Evolutionary conservation across 2,329 filamentous ascomycete genomes (phyloP).

Genomic region (Colletotrichum sp.): DNA sequence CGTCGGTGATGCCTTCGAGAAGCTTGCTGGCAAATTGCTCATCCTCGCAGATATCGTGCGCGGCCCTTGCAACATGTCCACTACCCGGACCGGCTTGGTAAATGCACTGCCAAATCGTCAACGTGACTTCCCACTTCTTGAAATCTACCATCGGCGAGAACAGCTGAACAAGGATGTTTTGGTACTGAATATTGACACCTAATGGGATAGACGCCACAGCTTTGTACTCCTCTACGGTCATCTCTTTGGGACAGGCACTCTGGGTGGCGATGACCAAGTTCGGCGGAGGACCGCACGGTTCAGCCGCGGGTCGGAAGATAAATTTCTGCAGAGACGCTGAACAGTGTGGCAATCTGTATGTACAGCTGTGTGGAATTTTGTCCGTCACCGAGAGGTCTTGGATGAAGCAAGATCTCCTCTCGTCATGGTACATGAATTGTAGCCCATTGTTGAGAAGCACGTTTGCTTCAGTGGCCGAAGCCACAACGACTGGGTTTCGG

Average conservation of each 20-base stretch:
- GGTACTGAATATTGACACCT: constrained; percentile 56
- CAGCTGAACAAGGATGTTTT: constrained; percentile 59
- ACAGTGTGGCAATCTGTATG: constrained; percentile 39
- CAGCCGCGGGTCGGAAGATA: constrained; percentile 32
- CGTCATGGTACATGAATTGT: constrained; percentile 43
- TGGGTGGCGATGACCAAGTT: constrained; percentile 61
- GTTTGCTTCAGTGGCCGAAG: constrained; percentile 29
- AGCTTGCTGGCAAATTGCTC: constrained; percentile 24
- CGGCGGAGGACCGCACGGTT: constrained; percentile 32
- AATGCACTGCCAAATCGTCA: constrained; percentile 53
- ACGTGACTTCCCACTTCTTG: constrained; percentile 49
- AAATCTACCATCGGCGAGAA: constrained; percentile 52
- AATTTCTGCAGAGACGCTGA: constrained; percentile 41
- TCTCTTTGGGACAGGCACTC: constrained; percentile 45
- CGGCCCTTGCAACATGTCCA: not conserved
- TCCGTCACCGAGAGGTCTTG: too few species aligned
- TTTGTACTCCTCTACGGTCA: constrained; percentile 60
- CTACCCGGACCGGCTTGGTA: constrained; percentile 49
- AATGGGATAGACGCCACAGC: constrained; percentile 52
- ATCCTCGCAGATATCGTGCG: not conserved
- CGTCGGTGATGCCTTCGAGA: constrained; percentile 32
- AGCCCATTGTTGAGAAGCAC: constrained; percentile 54
- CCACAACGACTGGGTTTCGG: constrained; percentile 23
- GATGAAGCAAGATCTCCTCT: not conserved
- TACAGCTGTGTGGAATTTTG: constrained; percentile 32